phyloP scores from a whole-genome alignment of 2,329 filamentous ascomycete species.

The Fusarium continuum region DNA sequence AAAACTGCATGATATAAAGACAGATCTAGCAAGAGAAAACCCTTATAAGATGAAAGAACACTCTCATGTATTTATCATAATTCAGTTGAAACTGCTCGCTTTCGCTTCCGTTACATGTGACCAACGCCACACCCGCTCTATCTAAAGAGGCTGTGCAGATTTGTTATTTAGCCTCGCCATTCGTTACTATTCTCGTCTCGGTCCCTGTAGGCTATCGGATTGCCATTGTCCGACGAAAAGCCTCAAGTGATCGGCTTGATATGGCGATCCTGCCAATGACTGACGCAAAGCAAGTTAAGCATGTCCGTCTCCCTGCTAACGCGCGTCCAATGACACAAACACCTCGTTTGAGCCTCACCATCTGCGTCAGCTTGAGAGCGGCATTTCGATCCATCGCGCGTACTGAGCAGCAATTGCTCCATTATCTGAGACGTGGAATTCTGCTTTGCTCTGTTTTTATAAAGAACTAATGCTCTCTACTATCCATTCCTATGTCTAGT shows the following conservation, averaged over 20 bases:
- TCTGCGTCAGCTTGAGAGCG: conserved; percentile 23
- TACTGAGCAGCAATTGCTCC: background rate
- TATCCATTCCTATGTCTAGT: conserved; percentile 7
- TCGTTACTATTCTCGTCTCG: conserved; percentile 26
- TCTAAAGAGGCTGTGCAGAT: conserved; percentile 34
- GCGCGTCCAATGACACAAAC: conserved; percentile 31
- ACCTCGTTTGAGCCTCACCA: conserved; percentile 19
- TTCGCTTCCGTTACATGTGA: conserved; percentile 2
- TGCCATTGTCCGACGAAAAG: conserved; percentile 11
- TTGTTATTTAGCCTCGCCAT: conserved; percentile 1
- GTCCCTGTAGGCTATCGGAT: conserved; percentile 8
- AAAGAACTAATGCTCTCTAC: background rate
- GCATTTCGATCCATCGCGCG: background rate
- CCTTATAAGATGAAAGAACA: background rate
- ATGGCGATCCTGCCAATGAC: conserved; percentile 23
- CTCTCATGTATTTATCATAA: background rate
- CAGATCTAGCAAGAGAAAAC: no score
- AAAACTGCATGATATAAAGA: background rate
- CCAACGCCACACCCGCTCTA: conserved; percentile 36
- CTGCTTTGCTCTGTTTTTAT: background rate
- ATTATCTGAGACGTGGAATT: background rate
- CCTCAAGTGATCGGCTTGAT: conserved; percentile 5
- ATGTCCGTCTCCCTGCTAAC: conserved; percentile 2
- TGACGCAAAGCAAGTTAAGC: background rate
- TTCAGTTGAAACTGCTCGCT: background rate